Evolutionary conservation across 169 alveolate species (phyloP), one percentile per base, ranked within the genome.

Genomic region (Eimeria acervulina): DNA sequence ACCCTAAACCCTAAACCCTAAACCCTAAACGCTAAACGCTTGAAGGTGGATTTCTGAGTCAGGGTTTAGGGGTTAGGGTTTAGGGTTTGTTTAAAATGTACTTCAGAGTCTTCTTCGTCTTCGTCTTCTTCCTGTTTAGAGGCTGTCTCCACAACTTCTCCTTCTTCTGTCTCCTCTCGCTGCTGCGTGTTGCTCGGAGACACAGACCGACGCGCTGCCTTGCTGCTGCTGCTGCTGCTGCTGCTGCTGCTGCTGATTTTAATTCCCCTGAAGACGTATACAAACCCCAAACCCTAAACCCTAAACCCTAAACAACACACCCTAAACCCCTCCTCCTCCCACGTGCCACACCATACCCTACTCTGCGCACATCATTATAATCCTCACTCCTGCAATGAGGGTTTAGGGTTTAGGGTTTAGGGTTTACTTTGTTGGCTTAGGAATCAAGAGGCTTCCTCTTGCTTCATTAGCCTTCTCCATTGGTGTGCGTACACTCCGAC

Each of bases 401-500:
- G 78, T 66, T 66, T 66, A 66, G 78, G 78, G 78, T 66, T 66
- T 66, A 66, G 78, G 78, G 78, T 66, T 66, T 66, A 66, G 78
- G 78, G 78, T 66, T 66, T 66, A 66, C 83, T 21, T 72, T 10
- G 83, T 31, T 12, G 42, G 83, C 42, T 28, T 72, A 19, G 83
- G 13, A 23, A 19, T 44, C 26, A 72, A 17, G 42, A 72, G 47
- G 17, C 47, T 4, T 44, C 44, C 83, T 7, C 83, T n/a, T 4
- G 83, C 83, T 36, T 72, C 83, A 63, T 28, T 52, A 5, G 84
- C 31, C 76, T 93, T 93, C 59, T 93, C 96, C 96, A 78, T 44
- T 33, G 96, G 96, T n/a, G 96, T 93, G 61, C 44, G 84, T 28
- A 93, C 44, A 17, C 84, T 47, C 80, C 88, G 68, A 72, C 92